phyloP scores from a whole-genome alignment of 768 basidiomycete species.

The Tricholoma bakamatsutake region DNA sequence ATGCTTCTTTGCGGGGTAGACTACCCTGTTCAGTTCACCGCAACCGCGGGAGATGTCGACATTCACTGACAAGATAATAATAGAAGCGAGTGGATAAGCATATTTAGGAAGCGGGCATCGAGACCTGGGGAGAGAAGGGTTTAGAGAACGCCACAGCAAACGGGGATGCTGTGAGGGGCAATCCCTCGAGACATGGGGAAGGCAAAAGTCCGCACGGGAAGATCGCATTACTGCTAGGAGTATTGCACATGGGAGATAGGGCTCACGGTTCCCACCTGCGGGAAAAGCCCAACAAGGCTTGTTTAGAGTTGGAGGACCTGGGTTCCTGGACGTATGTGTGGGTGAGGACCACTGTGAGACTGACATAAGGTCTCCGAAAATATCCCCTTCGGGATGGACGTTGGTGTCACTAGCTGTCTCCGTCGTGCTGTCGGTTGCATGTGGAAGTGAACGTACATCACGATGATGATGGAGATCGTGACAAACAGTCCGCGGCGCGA shows the following conservation, averaged over 20 bases:
- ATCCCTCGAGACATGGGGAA: neutral
- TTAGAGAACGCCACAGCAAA: neutral
- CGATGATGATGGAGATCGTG: neutral
- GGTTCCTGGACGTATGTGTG: neutral
- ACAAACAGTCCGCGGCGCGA: neutral
- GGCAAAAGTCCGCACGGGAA: neutral
- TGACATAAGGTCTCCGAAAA: neutral
- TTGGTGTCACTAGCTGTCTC: neutral
- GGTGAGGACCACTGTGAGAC: neutral
- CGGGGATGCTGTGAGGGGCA: neutral
- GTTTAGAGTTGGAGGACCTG: neutral
- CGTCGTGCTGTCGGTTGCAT: neutral
- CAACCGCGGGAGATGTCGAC: neutral
- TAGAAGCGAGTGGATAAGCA: neutral
- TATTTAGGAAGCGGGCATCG: neutral
- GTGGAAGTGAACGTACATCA: neutral
- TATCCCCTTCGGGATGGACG: neutral
- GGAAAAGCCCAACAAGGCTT: neutral
- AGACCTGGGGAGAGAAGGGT: neutral
- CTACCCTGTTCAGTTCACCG: neutral
- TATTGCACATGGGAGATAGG: neutral
- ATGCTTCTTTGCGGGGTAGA: neutral
- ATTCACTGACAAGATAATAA: neutral
- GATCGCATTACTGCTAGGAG: neutral
- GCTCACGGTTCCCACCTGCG: neutral